Conservation (phyloP, 306 rosid genomes). For the Hippophae rhamnoides region DNA sequence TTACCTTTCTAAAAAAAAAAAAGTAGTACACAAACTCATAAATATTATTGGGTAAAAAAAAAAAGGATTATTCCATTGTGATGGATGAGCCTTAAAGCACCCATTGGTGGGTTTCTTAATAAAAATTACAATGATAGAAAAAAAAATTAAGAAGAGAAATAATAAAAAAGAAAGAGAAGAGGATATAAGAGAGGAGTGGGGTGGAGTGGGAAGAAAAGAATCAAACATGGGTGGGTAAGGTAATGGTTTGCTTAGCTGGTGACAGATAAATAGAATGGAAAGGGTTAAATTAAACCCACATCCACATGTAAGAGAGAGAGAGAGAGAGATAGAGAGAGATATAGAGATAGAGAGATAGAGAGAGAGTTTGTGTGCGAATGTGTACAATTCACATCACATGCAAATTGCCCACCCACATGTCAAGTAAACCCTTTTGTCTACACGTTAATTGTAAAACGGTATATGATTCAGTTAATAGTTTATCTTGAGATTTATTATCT, state of each 20-base stretch:
- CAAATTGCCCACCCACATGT: constrained; percentile 44
- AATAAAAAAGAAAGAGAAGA: background rate
- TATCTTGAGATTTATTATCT: too few relatives aligned
- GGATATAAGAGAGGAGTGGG: background rate
- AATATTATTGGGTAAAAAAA: background rate
- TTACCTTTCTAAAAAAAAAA: too few relatives aligned
- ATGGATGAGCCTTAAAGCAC: background rate
- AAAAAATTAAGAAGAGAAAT: background rate
- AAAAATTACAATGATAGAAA: too few relatives aligned
- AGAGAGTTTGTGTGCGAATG: constrained; percentile 2
- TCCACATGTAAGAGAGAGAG: constrained; percentile 84
- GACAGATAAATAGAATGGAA: constrained; percentile 46
- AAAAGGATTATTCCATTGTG: background rate
- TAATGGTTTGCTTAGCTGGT: constrained; percentile 82
- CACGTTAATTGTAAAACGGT: constrained; percentile 22
- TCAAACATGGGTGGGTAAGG: constrained; percentile 7
- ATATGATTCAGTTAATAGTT: too few relatives aligned
- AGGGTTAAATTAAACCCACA: constrained; percentile 56
- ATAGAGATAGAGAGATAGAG: constrained; percentile 45
- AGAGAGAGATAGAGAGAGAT: constrained; percentile 47
- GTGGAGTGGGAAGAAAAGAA: background rate
- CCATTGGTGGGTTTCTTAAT: constrained; percentile 11
- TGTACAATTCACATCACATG: constrained; percentile 78
- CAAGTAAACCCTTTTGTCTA: constrained; percentile 72
- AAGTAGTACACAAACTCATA: too few relatives aligned